Base-by-base conservation (phyloP, 352 stramenopile species). In the Pythium oligandrum region DNA sequence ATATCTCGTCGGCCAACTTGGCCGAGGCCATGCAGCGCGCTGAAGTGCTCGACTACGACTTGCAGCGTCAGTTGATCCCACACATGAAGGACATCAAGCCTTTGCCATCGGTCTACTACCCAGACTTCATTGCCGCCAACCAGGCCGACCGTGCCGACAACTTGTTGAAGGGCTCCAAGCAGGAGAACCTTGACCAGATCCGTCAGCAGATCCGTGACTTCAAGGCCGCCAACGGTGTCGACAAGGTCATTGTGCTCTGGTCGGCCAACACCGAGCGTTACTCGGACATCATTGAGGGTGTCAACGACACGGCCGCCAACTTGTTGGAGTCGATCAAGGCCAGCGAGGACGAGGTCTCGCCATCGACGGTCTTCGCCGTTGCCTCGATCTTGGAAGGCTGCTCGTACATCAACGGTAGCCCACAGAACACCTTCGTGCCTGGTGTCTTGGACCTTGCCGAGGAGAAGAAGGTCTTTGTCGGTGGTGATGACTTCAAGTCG, bases 261-360 rank as follows among this genome's bases (percentile, higher is more conserved):
- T 99, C 96, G 48, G 97, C 97, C 64, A 99, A 99, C 84, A 99
- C 97, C 36, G 97, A 99, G 73, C 93, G 97, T 42, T 99, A 98
- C 68, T 94, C 93, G 32, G 95, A 97, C 62, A 94, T 99, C 30
- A 77, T 98, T 43, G 94, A 98, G 62, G 97, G 97, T 56, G 80
- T 99, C 42, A 99, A 99, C 80, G 97, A 99, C 79, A 99, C 96
- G 43, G 90, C 94, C 34, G 95, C 97, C 46, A 98, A 98, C 70
- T 71, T 99, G 42, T 75, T 99, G 34, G 84, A 88, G 54, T 93
- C 95, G 55, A 99, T 99, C 74, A 83, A 98, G 71, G 84, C 90
- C 38, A 77, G 90, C 44, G 94, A 98, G 62, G 74, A 88, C 3
- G 96, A 99, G 79, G 71, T 98, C 30, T 97, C 93, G 60, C 96